Conservation (phyloP, 2,329 filamentous ascomycete genomes). For the Fusarium penzigii region DNA sequence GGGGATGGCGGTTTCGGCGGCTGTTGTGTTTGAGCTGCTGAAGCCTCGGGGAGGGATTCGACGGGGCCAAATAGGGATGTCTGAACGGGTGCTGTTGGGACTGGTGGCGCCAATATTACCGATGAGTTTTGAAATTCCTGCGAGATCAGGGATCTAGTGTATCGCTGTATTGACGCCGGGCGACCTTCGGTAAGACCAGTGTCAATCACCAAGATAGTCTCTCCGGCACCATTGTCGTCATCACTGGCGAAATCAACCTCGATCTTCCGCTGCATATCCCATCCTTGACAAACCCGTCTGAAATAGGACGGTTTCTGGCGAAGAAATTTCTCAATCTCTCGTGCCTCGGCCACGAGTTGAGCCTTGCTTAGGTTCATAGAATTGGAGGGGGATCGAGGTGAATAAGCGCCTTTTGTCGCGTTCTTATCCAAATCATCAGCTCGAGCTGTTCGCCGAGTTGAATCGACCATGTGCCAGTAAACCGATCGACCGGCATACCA, state of each 20-base stretch:
- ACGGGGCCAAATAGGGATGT: conserved; percentile 35
- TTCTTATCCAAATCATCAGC: conserved; percentile 73
- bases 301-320: conserved; percentile 75
- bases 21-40: conserved; percentile 19
- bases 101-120: conserved; percentile 6
- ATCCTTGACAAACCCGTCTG: conserved; percentile 74
- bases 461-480: conserved; percentile 79
- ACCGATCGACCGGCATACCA: conserved; percentile 80
- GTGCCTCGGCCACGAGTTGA: conserved; percentile 74
- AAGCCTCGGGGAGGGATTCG: not conserved
- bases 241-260: conserved; percentile 89
- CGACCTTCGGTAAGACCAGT: conserved; percentile 67
- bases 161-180: conserved; percentile 46
- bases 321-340: conserved; percentile 78
- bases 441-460: conserved; percentile 70
- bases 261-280: conserved; percentile 87
- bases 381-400: conserved; percentile 75
- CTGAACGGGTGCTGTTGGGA: conserved; percentile 4
- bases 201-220: conserved; percentile 72
- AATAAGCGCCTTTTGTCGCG: conserved; percentile 72
- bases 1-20: conserved; percentile 24
- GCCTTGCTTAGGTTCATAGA: conserved; percentile 69
- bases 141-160: conserved; percentile 36
- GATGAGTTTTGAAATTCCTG: conserved; percentile 14
- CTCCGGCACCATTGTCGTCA: conserved; percentile 74